These are phyloP conservation scores for Rhododendron ferrugineum DNA, from an alignment of 148 eudicot genomes.

Conservation along the genomic window DNA sequence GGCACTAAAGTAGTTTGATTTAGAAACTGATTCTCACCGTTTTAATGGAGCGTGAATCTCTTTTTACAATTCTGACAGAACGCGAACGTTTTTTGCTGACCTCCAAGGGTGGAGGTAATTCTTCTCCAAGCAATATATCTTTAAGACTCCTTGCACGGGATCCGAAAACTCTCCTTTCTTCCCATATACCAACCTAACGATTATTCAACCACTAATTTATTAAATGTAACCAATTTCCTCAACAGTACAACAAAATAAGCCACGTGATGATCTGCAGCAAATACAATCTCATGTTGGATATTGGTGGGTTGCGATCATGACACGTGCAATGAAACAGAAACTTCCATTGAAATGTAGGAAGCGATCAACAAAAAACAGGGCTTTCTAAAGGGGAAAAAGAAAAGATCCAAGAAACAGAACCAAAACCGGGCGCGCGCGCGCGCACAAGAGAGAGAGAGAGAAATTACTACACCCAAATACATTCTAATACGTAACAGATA, in stretches of 20 bases:
- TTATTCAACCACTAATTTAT: slow-evolving; percentile 1
- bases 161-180: slow-evolving; percentile 90
- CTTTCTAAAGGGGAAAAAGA: not conserved
- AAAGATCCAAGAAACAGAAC: not conserved
- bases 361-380: not conserved
- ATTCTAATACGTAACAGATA: not conserved
- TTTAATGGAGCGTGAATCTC: slow-evolving; percentile 83
- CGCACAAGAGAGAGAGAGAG: not conserved
- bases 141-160: slow-evolving; percentile 58
- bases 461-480: not conserved
- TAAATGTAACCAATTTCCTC: not conserved
- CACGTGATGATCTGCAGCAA: not conserved
- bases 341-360: not conserved
- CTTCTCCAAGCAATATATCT: slow-evolving; percentile 74
- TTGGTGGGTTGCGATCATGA: not conserved
- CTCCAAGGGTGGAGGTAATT: slow-evolving; percentile 75
- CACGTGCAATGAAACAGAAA: not conserved
- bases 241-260: not conserved
- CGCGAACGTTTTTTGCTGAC: slow-evolving; percentile 78
- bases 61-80: slow-evolving; percentile 69
- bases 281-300: not conserved
- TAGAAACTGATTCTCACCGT: slow-evolving; percentile 47
- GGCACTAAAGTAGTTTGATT: not conserved
- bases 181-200: slow-evolving; percentile 80
- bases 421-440: not conserved